Evolutionary conservation across 2,329 filamentous ascomycete species (phyloP), one percentile per base, ranked within the genome.

Genomic region (Diplocarpon mali): DNA sequence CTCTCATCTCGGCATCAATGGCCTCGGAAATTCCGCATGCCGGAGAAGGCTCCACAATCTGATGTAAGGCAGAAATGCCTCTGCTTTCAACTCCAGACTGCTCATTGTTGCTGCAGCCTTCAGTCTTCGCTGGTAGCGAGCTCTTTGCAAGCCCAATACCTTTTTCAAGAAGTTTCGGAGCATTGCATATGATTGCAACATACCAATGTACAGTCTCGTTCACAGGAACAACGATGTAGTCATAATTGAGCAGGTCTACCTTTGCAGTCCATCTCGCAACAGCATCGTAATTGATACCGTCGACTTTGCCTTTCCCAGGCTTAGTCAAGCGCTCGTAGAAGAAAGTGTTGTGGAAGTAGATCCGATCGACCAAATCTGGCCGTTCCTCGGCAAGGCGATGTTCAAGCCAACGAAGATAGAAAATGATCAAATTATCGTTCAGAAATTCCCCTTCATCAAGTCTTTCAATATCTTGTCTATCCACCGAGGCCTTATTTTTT

Each of bases 151-250:
- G 30, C 5, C 49, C 35, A 28, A 38, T 31, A 29, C 45, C 39
- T n/a, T 46, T 40, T 2, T 60, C 61, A 7, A 77, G 58, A 16
- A 92, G 69, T 41, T 73, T 79, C 3, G 78, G 75, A 2, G 90
- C 73, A 57, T 98, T 95, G 72, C 87, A 95, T 42, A 98, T 90
- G 45, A 98, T 90, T 12, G 87, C 88, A 53, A 96, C 69, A 64
- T 92, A 96, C 92, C 93, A 98, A 63, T 98, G 92, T 1, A 71
- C 67, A 53, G 78, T 70, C 60, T 95, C 85, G 56, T 95, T 93
- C 61, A 98, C 86, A 0, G 92, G 92, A 6, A 98, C 83, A 10
- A 96, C 73, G 47, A 96, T 80, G 61, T 89, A 95, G 60, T 95
- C 86, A 55, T 85, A 88, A 5, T 72, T 74, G 57, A 96, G 85